Conservation (phyloP, 1,139 yeast genomes). For the Arxiozyma heterogenica region DNA sequence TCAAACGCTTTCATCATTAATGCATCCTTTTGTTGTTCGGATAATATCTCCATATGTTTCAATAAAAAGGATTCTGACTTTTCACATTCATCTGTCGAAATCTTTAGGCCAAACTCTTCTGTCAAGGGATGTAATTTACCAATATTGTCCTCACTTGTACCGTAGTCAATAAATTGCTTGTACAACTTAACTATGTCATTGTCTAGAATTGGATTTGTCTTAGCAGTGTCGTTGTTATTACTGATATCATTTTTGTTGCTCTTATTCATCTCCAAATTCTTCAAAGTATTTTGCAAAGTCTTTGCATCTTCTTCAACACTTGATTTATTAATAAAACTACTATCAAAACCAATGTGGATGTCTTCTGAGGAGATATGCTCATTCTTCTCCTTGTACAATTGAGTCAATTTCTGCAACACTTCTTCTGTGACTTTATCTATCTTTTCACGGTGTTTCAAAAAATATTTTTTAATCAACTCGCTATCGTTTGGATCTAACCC, state of each 20-base stretch:
- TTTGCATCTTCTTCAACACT: conserved; percentile 29
- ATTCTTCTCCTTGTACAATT: conserved; percentile 61
- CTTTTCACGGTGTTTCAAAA: conserved; percentile 55
- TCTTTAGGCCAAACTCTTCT: conserved; percentile 45
- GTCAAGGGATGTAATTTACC: conserved; percentile 46
- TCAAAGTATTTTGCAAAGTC: conserved; percentile 12
- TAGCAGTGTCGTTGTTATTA: no score
- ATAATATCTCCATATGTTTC: conserved; percentile 59
- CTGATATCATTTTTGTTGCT: neutral
- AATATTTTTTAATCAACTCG: conserved; percentile 35
- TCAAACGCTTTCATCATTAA: conserved; percentile 91
- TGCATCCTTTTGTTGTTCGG: conserved; percentile 84
- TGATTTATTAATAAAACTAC: conserved; percentile 63
- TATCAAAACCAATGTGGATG: conserved; percentile 87
- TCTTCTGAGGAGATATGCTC: conserved; percentile 82
- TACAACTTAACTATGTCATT: neutral
- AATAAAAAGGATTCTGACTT: conserved; percentile 45
- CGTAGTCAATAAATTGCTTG: conserved; percentile 24
- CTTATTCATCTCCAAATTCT: conserved; percentile 5
- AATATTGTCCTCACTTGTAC: conserved; percentile 38
- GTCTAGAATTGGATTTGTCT: conserved; percentile 5
- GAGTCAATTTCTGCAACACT: conserved; percentile 52
- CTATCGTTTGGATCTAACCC: conserved; percentile 37
- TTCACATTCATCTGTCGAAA: conserved; percentile 40
- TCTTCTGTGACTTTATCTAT: conserved; percentile 55